Evolutionary conservation across 768 basidiomycete species (phyloP).

Genomic region (Pleurotus giganteus): DNA sequence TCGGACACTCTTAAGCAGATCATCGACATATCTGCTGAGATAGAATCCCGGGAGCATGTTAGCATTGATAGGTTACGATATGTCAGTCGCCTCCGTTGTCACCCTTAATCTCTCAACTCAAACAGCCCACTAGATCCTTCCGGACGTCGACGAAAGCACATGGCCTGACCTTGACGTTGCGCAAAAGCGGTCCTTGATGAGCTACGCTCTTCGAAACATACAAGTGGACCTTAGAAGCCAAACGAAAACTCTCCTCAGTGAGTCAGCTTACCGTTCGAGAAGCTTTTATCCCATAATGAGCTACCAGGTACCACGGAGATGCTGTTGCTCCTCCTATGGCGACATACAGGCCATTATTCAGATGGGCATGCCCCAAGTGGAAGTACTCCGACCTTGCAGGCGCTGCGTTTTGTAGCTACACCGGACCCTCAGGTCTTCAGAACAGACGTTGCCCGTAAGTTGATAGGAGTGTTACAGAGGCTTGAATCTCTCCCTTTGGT

Average conservation of each 20-base stretch:
- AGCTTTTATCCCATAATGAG: slow-evolving; percentile 1
- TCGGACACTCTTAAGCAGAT: slow-evolving; percentile 63
- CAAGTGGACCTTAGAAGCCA: slow-evolving; percentile 35
- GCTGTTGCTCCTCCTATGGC: slow-evolving; percentile 76
- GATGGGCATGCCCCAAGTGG: slow-evolving; percentile 33
- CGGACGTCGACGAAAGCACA: slow-evolving; percentile 54
- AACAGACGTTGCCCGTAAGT: slow-evolving; percentile 49
- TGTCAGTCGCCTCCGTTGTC: slow-evolving; percentile 32
- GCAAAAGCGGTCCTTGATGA: slow-evolving; percentile 68
- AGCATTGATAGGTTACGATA: slow-evolving; percentile 70
- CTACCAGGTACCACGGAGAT: slow-evolving; percentile 68
- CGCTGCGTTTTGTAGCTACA: slow-evolving; percentile 55
- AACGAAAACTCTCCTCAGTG: slow-evolving; percentile 58
- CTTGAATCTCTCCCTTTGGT: slow-evolving; percentile 48
- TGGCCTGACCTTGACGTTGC: slow-evolving; percentile 64
- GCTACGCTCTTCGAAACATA: slow-evolving; percentile 55
- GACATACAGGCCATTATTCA: slow-evolving; percentile 71
- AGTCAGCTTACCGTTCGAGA: slow-evolving; percentile 17
- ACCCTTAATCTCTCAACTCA: not conserved
- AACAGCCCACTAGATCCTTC: not conserved
- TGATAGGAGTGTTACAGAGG: slow-evolving; percentile 54
- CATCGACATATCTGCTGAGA: slow-evolving; percentile 62
- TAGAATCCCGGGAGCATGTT: slow-evolving; percentile 70
- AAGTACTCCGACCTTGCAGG: slow-evolving; percentile 34
- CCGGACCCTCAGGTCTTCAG: slow-evolving; percentile 60